Conservation (phyloP, 1,284 basidiomycete species). For the Fomitiporia mediterranea region DNA sequence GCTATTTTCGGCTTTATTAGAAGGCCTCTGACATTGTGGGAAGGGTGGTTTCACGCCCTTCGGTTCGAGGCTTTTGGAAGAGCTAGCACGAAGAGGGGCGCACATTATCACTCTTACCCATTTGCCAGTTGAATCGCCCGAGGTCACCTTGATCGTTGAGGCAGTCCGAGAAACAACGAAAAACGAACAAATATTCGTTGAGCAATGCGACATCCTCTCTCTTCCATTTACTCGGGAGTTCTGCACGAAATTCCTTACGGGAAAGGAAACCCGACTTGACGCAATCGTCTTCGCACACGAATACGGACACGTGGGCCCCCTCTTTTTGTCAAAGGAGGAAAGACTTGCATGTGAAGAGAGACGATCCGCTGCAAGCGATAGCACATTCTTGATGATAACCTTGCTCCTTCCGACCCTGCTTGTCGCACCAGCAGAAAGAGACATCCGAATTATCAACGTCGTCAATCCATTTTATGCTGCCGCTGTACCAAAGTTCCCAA, state of each 20-base stretch:
- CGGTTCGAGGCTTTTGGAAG: conserved; percentile 60
- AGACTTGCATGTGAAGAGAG: conserved; percentile 23
- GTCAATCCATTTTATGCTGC: conserved; percentile 85
- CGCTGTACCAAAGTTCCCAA: conserved; percentile 45
- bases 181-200: conserved; percentile 70
- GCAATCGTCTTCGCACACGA: conserved; percentile 71
- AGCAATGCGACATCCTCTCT: conserved; percentile 64
- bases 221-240: conserved; percentile 61
- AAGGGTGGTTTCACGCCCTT: conserved; percentile 72
- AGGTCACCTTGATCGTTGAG: conserved; percentile 53
- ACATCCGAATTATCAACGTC: conserved; percentile 77
- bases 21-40: background rate
- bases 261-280: conserved; percentile 61
- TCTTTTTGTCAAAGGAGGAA: conserved; percentile 31
- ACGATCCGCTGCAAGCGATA: conserved; percentile 38
- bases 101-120: conserved; percentile 67
- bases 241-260: conserved; percentile 58
- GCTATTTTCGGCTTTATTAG: conserved; percentile 5
- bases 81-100: conserved; percentile 64
- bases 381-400: conserved; percentile 73
- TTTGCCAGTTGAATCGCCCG: conserved; percentile 49
- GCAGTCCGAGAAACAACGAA: conserved; percentile 61
- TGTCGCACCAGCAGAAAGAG: conserved; percentile 74
- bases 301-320: conserved; percentile 56
- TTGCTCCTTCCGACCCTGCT: conserved; percentile 74